Base-by-base conservation (phyloP, 371 early-diverging fungal species). In the Capniomyces stellatus region DNA sequence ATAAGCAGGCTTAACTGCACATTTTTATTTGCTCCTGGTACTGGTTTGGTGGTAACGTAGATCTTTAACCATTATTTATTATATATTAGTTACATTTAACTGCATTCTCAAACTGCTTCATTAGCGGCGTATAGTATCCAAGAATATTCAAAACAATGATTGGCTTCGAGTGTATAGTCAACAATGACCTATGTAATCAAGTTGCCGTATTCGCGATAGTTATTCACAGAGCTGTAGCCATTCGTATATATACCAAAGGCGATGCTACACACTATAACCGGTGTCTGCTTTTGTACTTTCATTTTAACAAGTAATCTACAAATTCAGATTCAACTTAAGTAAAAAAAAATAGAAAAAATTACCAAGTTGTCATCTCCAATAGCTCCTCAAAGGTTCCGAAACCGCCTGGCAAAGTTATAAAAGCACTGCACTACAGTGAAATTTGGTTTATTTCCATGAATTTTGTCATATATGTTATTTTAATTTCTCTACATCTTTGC, bases 401-500 rank as follows among this genome's bases (percentile, higher is more conserved):
- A 0, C 92, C 92, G 29, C 92, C 92, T 0, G 92, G 92, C 19
- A 92, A 71, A 3, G 84, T 79, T 19, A 89, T 67, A 62, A 90
- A 92, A 0, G 83, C 90, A 59, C 78, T 75, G 29, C 54, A 43
- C 62, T 62, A 62, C 58, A 10, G 10, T 10, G 35, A 15, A 35
- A n/a, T n/a, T n/a, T n/a, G n/a, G n/a, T n/a, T n/a, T n/a, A n/a
- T n/a, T n/a, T n/a, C n/a, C n/a, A n/a, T n/a, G n/a, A n/a, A n/a
- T n/a, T n/a, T n/a, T n/a, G n/a, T n/a, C n/a, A n/a, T n/a, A n/a
- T n/a, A n/a, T n/a, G n/a, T n/a, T n/a, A n/a, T n/a, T n/a, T n/a
- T n/a, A n/a, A n/a, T n/a, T n/a, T n/a, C n/a, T n/a, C n/a, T n/a
- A n/a, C n/a, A n/a, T n/a, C n/a, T n/a, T n/a, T n/a, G n/a, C n/a